Percentiles rank a stretch among this genome's conserved stretches.
Evolutionary conservation across 2,329 filamentous ascomycete genomes (phyloP).

Genomic region (Ophiocordyceps sinensis): DNA sequence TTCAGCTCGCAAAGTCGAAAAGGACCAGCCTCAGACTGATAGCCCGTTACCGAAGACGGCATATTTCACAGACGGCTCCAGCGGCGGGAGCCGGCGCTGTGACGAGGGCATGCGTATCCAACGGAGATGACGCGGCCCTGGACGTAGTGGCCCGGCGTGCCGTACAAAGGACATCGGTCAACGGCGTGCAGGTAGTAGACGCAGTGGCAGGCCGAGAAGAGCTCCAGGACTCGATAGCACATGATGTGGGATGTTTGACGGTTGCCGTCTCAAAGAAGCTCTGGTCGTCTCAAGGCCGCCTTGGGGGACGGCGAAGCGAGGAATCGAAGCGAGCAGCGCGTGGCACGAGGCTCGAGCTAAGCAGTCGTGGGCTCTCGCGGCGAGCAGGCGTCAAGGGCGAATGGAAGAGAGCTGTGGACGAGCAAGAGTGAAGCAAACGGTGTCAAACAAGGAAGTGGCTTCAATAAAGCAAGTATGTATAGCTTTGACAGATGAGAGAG

Average conservation of each 20-base stretch:
- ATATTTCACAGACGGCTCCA: slow-evolving; percentile 37
- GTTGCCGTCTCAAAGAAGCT: slow-evolving; percentile 8
- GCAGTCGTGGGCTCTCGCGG: no score
- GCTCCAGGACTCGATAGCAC: slow-evolving; percentile 79
- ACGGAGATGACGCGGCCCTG: slow-evolving; percentile 68
- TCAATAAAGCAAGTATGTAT: neutral
- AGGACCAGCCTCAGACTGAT: slow-evolving; percentile 21
- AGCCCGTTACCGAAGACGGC: slow-evolving; percentile 35
- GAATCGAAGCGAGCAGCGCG: no score
- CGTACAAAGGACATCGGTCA: slow-evolving; percentile 66
- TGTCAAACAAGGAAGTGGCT: neutral
- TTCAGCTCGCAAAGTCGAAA: slow-evolving; percentile 29
- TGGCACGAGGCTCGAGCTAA: no score
- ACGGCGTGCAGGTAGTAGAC: slow-evolving; percentile 79
- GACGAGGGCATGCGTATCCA: slow-evolving; percentile 66
- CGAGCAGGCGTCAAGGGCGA: no score
- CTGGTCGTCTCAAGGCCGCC: neutral
- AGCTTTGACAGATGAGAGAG: neutral
- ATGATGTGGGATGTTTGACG: slow-evolving; percentile 30
- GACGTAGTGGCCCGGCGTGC: slow-evolving; percentile 55
- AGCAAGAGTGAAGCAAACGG: neutral
- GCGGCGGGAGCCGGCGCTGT: slow-evolving; percentile 31
- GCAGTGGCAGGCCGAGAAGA: slow-evolving; percentile 76
- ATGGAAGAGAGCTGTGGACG: no score
- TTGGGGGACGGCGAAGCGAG: no score